Evolutionary conservation across 805 yeast species (phyloP), one percentile per base, ranked within the genome.

Genomic region (Priceomyces castillae): DNA sequence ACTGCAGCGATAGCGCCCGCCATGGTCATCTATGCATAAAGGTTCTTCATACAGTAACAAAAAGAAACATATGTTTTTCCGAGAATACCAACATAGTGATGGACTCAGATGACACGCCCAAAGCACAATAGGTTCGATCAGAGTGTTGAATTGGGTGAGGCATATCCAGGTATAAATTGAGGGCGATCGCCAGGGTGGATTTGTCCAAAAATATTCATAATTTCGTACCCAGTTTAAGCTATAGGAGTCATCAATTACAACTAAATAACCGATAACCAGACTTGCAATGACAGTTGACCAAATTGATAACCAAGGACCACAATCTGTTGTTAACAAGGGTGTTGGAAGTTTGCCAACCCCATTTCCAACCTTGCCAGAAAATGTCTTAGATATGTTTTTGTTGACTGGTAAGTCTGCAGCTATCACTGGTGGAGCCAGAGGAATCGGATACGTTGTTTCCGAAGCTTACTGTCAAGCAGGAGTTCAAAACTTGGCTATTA

Each of bases 401-500:
- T 56, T 67, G 42, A 50, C 54, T 12, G 61, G 57, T 22, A 67
- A 67, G 55, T 46, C 61, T 19, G 71, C 71, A 20, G 61, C 57
- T 22, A 49, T 67, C 37, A 67, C 73, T 22, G 72, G 72, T 22
- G 71, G 70, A 34, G 60, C 64, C 33, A 58, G 71, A 51, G 72
- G 71, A 40, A 66, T 67, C 39, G 73, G 73, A 16, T 60, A 48
- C 37, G 65, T 55, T 12, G 61, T 67, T 30, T 53, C 62, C 28
- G 73, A 67, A 49, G 66, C 67, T 6, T 67, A 62, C 54, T 60
- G 64, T 36, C 71, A 67, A 54, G 71, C 73, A 10, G 68, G 69
- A 7, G 39, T 58, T 17, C 41, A 54, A 37, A 58, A 63, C 50
- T 63, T 71, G 48, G 73, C 73, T 28, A 65, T 71, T 46, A 56